Percentiles rank a stretch among this genome's conserved stretches.
Conservation (phyloP, 306 rosid species). For the Cicer yamashitae region DNA sequence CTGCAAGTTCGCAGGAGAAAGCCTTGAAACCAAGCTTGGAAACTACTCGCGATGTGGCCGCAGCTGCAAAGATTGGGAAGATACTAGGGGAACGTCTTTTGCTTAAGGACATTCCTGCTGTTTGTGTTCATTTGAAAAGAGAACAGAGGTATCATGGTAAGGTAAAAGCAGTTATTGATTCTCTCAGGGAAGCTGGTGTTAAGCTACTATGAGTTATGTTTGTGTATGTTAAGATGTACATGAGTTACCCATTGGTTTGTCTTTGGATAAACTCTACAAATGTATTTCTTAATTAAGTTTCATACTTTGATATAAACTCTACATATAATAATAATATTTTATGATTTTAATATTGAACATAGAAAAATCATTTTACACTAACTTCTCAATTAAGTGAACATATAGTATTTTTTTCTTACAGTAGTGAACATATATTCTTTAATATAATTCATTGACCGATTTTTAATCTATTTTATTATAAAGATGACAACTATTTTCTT, state of each 20-base stretch:
- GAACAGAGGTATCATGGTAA: constrained; percentile 93
- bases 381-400: too few relatives aligned
- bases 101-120: constrained; percentile 76
- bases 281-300: too few relatives aligned
- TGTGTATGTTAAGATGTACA: constrained; percentile 10
- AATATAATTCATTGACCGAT: too few relatives aligned
- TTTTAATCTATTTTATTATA: too few relatives aligned
- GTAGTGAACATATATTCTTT: too few relatives aligned
- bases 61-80: constrained; percentile 88
- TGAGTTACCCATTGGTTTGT: neutral
- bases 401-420: too few relatives aligned
- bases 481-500: too few relatives aligned
- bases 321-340: too few relatives aligned
- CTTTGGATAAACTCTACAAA: too few relatives aligned
- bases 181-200: constrained; percentile 73
- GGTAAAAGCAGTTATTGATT: constrained; percentile 80
- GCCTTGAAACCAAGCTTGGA: constrained; percentile 69
- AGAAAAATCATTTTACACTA: too few relatives aligned
- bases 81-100: constrained; percentile 77
- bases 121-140: constrained; percentile 76
- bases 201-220: constrained; percentile 60
- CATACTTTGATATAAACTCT: too few relatives aligned
- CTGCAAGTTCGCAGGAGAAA: constrained; percentile 86
- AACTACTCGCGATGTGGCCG: constrained; percentile 74
- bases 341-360: too few relatives aligned